Conservation (phyloP, 176 grass and related monocot genomes). For the Chrysopogon serrulatus region DNA sequence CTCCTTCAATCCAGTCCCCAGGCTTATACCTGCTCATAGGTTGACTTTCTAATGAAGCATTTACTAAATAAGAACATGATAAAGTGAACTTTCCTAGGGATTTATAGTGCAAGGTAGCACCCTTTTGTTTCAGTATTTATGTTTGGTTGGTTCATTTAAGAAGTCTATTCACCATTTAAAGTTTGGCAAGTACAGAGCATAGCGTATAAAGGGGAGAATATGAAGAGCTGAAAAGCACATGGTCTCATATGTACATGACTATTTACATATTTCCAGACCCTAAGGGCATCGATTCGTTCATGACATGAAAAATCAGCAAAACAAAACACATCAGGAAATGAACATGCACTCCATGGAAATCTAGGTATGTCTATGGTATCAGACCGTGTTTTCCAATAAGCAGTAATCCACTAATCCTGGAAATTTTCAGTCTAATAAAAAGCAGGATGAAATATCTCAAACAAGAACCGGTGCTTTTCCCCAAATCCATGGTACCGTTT, state of each 20-base stretch:
- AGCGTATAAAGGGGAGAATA: not conserved
- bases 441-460: not conserved
- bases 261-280: not conserved
- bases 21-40: constrained; percentile 59
- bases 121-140: not conserved
- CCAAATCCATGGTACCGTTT: not conserved
- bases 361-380: not conserved
- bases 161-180: not conserved
- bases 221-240: not conserved
- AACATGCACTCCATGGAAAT: not conserved
- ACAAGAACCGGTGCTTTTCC: not conserved
- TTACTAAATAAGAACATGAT: not conserved
- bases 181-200: not conserved
- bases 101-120: not conserved
- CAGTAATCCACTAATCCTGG: not conserved
- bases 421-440: not conserved
- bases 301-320: not conserved
- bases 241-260: too few relatives aligned
- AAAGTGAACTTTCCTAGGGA: not conserved
- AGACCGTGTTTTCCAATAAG: not conserved
- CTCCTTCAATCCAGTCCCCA: constrained; percentile 61
- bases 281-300: not conserved
- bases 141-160: not conserved
- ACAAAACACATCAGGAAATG: not conserved
- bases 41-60: not conserved